These are phyloP conservation scores for Candida saitoana DNA, from an alignment of 805 yeast species.

Conservation along the genomic window DNA sequence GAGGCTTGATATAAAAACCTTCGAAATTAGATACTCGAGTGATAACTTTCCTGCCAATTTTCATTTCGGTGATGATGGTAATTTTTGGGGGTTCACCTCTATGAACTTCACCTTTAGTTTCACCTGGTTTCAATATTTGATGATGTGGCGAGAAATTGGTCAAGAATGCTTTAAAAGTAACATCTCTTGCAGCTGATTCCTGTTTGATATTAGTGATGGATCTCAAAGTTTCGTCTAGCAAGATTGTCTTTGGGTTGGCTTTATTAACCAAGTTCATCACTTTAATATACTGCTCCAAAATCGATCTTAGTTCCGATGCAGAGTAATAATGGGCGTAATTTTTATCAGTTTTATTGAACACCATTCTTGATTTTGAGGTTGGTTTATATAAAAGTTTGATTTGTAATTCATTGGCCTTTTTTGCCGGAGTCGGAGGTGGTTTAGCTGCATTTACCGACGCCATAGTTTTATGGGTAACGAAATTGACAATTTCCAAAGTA, in stretches of 20 bases:
- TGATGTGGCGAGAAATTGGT: slow-evolving; percentile 49
- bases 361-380: slow-evolving; percentile 41
- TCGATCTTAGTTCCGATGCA: slow-evolving; percentile 48
- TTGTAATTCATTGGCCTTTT: slow-evolving; percentile 22
- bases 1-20: slow-evolving; percentile 59
- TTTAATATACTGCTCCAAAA: slow-evolving; percentile 55
- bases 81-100: slow-evolving; percentile 71
- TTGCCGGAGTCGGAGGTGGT: slow-evolving; percentile 17
- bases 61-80: slow-evolving; percentile 63
- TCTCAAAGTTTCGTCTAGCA: slow-evolving; percentile 52
- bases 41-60: slow-evolving; percentile 76
- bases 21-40: slow-evolving; percentile 73
- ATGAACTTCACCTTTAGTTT: slow-evolving; percentile 29
- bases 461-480: slow-evolving; percentile 55
- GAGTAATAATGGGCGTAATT: slow-evolving; percentile 44
- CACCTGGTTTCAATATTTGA: slow-evolving; percentile 46
- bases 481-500: slow-evolving; percentile 49
- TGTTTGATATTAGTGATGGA: slow-evolving; percentile 32
- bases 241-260: slow-evolving; percentile 50
- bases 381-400: slow-evolving; percentile 54
- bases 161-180: slow-evolving; percentile 41
- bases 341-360: slow-evolving; percentile 43
- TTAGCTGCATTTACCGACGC: slow-evolving; percentile 13
- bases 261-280: slow-evolving; percentile 47
- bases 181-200: slow-evolving; percentile 36